A percentile compares a stretch with the other conserved stretches of the same genome.
phyloP scores from a whole-genome alignment of 768 basidiomycete species.

The Phlebiopsis gigantea region DNA sequence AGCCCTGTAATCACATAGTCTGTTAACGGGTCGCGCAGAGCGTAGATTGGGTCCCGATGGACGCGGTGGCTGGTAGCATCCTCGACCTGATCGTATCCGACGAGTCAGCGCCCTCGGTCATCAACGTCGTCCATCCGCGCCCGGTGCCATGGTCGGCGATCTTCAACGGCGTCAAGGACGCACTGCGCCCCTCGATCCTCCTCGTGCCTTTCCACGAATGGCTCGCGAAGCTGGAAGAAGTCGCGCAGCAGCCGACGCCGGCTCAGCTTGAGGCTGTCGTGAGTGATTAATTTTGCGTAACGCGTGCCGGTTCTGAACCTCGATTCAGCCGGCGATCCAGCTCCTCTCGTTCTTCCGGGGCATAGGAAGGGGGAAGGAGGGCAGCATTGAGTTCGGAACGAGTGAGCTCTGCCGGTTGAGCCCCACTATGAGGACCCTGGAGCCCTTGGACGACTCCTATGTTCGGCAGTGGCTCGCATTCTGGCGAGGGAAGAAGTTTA shows the following conservation, averaged over 20 bases:
- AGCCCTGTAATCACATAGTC: not conserved
- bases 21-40: not conserved
- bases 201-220: slow-evolving; percentile 10
- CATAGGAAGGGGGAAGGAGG: not conserved
- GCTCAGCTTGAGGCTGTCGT: slow-evolving; percentile 10
- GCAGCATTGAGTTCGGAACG: not conserved
- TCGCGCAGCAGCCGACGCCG: not conserved
- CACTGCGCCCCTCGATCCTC: slow-evolving; percentile 2
- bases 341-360: slow-evolving; percentile 3
- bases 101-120: not conserved
- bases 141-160: slow-evolving; percentile 10
- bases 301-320: not conserved
- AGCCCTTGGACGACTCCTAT: not conserved
- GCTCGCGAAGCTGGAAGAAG: slow-evolving; percentile 8
- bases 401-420: not conserved
- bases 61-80: slow-evolving; percentile 6
- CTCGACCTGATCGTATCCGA: slow-evolving; percentile 6
- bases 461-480: not conserved
- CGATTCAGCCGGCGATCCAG: slow-evolving; percentile 8
- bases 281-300: not conserved
- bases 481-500: not conserved
- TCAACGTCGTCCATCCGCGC: slow-evolving; percentile 18
- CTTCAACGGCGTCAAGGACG: not conserved
- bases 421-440: not conserved
- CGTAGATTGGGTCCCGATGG: slow-evolving; percentile 14